Conservation (phyloP, 768 basidiomycete species). For the Xerocomellus intermedius region DNA sequence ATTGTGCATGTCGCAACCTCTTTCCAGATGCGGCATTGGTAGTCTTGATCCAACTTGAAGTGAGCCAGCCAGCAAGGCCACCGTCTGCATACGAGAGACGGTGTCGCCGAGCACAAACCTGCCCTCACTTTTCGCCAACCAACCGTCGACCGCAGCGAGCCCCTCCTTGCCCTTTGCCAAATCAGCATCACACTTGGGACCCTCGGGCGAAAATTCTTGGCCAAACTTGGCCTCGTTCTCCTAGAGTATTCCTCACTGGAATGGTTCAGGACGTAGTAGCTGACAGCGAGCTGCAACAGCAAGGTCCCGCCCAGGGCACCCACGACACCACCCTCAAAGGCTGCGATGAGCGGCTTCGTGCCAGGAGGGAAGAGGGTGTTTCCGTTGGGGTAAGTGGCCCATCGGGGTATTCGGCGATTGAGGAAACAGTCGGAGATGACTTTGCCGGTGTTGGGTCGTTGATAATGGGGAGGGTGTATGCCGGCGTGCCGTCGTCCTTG, state of each 20-base stretch:
- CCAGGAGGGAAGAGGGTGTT: slow-evolving; percentile 42
- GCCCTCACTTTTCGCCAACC: slow-evolving; percentile 30
- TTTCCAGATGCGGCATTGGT: too few species aligned
- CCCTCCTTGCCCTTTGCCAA: slow-evolving; percentile 30
- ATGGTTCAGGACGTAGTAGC: slow-evolving; percentile 21
- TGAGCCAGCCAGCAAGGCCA: slow-evolving; percentile 32
- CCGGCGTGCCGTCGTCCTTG: slow-evolving; percentile 30
- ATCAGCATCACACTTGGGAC: slow-evolving; percentile 23
- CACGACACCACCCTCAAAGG: slow-evolving; percentile 31
- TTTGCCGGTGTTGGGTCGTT: slow-evolving; percentile 37
- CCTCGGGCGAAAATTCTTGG: slow-evolving; percentile 32
- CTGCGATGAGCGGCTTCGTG: slow-evolving; percentile 38
- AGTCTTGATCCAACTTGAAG: slow-evolving; percentile 36
- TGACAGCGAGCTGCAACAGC: slow-evolving; percentile 13
- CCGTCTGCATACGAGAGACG: slow-evolving; percentile 38
- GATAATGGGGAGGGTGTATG: slow-evolving; percentile 43
- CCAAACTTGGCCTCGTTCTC: slow-evolving; percentile 32
- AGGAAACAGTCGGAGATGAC: slow-evolving; percentile 40
- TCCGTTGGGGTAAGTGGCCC: slow-evolving; percentile 36
- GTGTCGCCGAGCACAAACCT: slow-evolving; percentile 36
- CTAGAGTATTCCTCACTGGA: slow-evolving; percentile 34
- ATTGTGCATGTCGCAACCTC: too few species aligned
- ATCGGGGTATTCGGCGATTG: slow-evolving; percentile 51
- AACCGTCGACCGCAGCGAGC: slow-evolving; percentile 26
- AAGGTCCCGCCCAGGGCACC: slow-evolving; percentile 13